Evolutionary conservation across 164 flowering plant species (phyloP).

Genomic region (Santalum album): DNA sequence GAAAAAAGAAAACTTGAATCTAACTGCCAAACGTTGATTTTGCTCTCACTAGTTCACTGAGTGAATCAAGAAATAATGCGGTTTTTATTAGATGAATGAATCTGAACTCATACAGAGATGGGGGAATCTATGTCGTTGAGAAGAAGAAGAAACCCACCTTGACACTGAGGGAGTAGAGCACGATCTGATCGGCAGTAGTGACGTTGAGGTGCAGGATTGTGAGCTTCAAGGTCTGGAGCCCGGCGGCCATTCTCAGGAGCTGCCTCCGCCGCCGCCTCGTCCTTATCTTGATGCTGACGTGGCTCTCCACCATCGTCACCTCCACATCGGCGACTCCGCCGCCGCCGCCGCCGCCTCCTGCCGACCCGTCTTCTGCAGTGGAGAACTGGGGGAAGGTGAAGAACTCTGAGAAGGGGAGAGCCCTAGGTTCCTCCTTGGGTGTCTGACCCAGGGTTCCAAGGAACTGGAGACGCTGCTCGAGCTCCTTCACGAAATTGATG

Average conservation of each 20-base stretch:
- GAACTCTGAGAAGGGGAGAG: background rate
- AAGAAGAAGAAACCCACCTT: too few species aligned
- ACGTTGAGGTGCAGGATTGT: background rate
- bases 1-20: too few species aligned
- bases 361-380: background rate
- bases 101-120: too few species aligned
- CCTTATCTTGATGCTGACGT: background rate
- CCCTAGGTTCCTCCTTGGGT: background rate
- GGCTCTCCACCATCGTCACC: background rate
- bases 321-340: background rate
- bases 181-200: too few species aligned
- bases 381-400: background rate
- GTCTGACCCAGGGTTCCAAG: slow-evolving; percentile 12
- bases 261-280: background rate
- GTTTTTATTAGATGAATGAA: too few species aligned
- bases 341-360: background rate
- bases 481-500: slow-evolving; percentile 38
- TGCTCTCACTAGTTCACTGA: too few species aligned
- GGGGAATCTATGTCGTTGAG: too few species aligned
- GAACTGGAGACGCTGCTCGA: slow-evolving; percentile 31
- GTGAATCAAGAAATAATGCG: too few species aligned
- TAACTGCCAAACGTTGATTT: too few species aligned
- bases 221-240: background rate
- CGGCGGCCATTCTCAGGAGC: background rate
- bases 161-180: too few species aligned